Base-by-base conservation (phyloP, 2,329 filamentous ascomycete species). In the Paramyrothecium roridum region DNA sequence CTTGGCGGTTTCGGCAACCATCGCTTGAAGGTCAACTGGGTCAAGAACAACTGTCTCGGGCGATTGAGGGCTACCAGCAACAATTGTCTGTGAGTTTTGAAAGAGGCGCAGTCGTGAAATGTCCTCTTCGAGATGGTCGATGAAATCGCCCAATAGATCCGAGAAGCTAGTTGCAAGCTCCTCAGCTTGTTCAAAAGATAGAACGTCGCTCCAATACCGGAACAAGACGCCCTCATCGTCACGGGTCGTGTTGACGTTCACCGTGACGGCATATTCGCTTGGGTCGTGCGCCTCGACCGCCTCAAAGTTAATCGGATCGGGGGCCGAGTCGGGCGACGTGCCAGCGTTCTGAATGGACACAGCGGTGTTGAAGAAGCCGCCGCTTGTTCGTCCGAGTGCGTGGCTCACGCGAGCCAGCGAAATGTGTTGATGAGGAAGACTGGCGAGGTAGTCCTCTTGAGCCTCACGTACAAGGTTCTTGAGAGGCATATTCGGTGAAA, bases 341-440 rank as follows among this genome's bases (percentile, higher is more conserved):
- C 63, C 61, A 2, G 59, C 37, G 17, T 62, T 64, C 48, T 71
- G 69, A 53, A 69, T 70, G 1, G 69, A 71, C 11, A 72, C 68
- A 0, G 67, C 69, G 0, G 69, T 70, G 54, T 72, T 71, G 61
- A 72, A 72, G 46, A 71, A 60, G 3, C 59, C 55, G 1, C 56
- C 55, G 2, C 65, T 66, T 0, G 57, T 52, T 0, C 65, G 57
- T 10, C 61, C 58, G 3, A 71, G 19, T 3, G 61, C 57, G 50
- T 69, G 67, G 55, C 76, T 76, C 8, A 80, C 74, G 37, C 73
- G 73, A 10, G 76, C 76, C 2, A 80, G 66, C 3, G 80, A 81
- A 58, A 78, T 80, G 54, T 72, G 75, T 52, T 83, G 80, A 58
- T 82, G 73, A 1, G 75, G 69, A 55, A 83, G 70, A 52, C 74